These are phyloP conservation scores for Eucalyptus globulus DNA, from an alignment of 345 rosid species.

Conservation along the genomic window DNA sequence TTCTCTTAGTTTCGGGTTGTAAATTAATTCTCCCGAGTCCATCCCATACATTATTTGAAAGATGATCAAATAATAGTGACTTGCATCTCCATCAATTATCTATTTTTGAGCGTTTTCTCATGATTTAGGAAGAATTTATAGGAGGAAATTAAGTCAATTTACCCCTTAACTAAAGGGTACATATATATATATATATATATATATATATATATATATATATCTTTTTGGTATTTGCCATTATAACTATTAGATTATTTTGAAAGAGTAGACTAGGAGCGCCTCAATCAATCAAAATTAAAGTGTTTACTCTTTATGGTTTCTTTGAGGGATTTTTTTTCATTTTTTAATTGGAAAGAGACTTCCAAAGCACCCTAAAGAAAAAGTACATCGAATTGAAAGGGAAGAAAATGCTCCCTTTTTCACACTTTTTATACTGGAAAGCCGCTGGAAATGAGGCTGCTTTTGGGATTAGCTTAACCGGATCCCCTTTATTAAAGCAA, in stretches of 20 bases:
- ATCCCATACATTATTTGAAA: background rate
- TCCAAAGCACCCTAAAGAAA: slow-evolving; percentile 42
- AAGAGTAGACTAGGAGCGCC: background rate
- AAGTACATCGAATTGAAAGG: slow-evolving; percentile 21
- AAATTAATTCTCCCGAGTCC: background rate
- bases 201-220: background rate
- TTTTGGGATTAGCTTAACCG: slow-evolving; percentile 1
- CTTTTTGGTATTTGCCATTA: background rate
- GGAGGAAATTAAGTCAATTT: background rate
- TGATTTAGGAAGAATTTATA: background rate
- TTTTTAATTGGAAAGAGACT: slow-evolving; percentile 19
- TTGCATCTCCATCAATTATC: background rate
- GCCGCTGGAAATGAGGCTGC: slow-evolving; percentile 10
- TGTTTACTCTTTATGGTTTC: background rate
- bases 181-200: background rate
- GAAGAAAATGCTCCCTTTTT: slow-evolving; percentile 34
- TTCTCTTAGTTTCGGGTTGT: background rate
- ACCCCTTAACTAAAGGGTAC: background rate
- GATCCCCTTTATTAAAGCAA: slow-evolving; percentile 17
- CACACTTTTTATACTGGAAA: slow-evolving; percentile 14
- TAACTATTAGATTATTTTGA: background rate
- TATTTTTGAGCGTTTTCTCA: background rate
- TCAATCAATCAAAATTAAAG: background rate
- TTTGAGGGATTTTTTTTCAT: background rate
- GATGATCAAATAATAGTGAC: background rate